Conservation (phyloP, 441 rosid genomes). For the Caryocar brasiliense region DNA sequence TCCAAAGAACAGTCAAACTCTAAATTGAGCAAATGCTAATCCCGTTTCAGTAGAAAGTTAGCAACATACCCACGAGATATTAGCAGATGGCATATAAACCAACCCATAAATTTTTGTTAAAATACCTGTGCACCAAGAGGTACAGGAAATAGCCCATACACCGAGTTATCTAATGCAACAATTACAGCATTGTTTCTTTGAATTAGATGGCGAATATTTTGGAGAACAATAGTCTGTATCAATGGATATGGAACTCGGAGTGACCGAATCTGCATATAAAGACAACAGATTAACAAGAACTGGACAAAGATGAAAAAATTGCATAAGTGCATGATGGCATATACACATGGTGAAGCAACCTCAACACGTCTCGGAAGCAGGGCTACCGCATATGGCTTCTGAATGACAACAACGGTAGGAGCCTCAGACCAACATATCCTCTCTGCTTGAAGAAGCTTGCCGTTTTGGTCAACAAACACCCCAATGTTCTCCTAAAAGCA, state of each 20-base stretch:
- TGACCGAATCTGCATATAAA: conserved; percentile 66
- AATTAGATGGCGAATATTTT: conserved; percentile 60
- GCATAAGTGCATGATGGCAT: not conserved
- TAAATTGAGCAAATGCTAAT: not conserved
- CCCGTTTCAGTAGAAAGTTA: not conserved
- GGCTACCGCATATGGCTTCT: conserved; percentile 80
- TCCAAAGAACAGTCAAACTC: conserved; percentile 1
- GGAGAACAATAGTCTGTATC: conserved; percentile 89
- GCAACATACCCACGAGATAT: conserved; percentile 1
- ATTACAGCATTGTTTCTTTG: conserved; percentile 67
- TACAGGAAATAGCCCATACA: conserved; percentile 80
- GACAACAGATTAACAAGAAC: conserved; percentile 11
- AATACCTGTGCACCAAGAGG: conserved; percentile 97
- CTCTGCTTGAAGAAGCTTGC: conserved; percentile 86
- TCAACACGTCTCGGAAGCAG: conserved; percentile 87
- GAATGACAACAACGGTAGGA: conserved; percentile 68
- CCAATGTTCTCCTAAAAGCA: conserved; percentile 85
- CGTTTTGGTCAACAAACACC: conserved; percentile 93
- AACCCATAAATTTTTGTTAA: conserved; percentile 2
- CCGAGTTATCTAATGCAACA: conserved; percentile 70
- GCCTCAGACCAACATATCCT: conserved; percentile 97
- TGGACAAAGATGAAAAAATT: not conserved
- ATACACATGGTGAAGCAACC: conserved; percentile 33
- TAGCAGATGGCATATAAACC: conserved; percentile 2
- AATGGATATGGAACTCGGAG: conserved; percentile 91